Evolutionary conservation across 305 asterid genomes (phyloP), one percentile per base, ranked within the genome.

Genomic region (Solanum aculeatissimum): DNA sequence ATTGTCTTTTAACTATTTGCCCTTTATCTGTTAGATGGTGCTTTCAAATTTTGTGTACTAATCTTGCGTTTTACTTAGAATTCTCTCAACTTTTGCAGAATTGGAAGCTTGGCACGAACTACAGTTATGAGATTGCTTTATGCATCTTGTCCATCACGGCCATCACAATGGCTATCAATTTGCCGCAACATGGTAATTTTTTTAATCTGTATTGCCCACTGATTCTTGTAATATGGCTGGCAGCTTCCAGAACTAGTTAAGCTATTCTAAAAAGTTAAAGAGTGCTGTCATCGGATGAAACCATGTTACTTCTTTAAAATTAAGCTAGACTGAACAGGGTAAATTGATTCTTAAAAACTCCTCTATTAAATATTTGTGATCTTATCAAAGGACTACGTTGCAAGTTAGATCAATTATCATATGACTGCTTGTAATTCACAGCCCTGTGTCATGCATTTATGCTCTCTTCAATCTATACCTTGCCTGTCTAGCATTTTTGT

Each of bases 151-250:
- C 97, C 98, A 75, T 94, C 92, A 78, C 91, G 90, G 81, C 98
- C 99, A 55, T 95, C 99, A 35, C 97, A 87, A 84, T 97, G 99
- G 99, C 91, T 97, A 83, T 92, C 93, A 45, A 91, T 97, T 90
- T 95, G 98, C 91, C 98, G 87, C 87, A 91, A 88, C 89, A 89
- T 97, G 99, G 99, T 97, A 92, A 80, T 66, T 10, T 77, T 82
- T 84, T 35, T 35, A 2, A 77, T 82, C 82, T 74, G 88, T 84
- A 77, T 77, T 12, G 25, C 82, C 47, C 25, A 10, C 82, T 77
- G 43, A 77, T 18, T 51, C 40, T 29, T 53, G 2, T 18, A 51
- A 53, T 51, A 27, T 77, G 29, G 29, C 63, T 27, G 5, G 15
- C 82, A 77, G 18, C 27, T 77, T 77, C 47, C 18, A n/a, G 47